Conservation (phyloP, 176 grass and related monocot species). For the Phragmites australis region DNA sequence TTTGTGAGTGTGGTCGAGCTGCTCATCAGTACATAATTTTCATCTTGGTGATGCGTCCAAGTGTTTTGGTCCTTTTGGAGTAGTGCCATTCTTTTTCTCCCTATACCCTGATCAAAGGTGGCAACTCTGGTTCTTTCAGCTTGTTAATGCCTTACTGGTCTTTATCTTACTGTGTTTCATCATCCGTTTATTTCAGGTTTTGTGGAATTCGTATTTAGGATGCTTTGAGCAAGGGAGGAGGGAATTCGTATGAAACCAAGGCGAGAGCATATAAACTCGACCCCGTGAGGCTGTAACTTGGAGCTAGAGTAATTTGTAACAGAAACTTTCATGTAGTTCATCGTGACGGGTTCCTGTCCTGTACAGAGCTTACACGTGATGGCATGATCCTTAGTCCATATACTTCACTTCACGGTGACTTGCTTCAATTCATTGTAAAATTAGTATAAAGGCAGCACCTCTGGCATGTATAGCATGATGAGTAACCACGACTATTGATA, state of each 20-base stretch:
- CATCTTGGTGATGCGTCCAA: neutral
- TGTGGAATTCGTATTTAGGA: neutral
- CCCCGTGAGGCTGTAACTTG: neutral
- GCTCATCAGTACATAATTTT: neutral
- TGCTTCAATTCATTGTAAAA: conserved; percentile 12
- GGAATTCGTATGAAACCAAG: neutral
- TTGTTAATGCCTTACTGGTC: neutral
- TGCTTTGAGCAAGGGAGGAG: neutral
- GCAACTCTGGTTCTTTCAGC: neutral
- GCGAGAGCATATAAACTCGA: neutral
- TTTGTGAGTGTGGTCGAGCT: neutral
- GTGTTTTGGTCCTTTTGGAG: neutral
- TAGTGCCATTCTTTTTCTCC: neutral
- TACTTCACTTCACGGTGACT: neutral
- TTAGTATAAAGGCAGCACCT: neutral
- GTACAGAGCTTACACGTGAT: conserved; percentile 15
- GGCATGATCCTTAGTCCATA: neutral
- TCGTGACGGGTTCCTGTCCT: neutral
- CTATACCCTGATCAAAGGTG: neutral
- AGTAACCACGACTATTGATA: neutral
- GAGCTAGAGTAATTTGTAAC: neutral
- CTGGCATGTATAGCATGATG: conserved; percentile 12
- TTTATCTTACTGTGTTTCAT: neutral
- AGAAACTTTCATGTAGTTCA: neutral
- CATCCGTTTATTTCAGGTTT: conserved; percentile 5